Conservation (phyloP, 2,329 filamentous ascomycete genomes). For the Rosellinia necatrix region DNA sequence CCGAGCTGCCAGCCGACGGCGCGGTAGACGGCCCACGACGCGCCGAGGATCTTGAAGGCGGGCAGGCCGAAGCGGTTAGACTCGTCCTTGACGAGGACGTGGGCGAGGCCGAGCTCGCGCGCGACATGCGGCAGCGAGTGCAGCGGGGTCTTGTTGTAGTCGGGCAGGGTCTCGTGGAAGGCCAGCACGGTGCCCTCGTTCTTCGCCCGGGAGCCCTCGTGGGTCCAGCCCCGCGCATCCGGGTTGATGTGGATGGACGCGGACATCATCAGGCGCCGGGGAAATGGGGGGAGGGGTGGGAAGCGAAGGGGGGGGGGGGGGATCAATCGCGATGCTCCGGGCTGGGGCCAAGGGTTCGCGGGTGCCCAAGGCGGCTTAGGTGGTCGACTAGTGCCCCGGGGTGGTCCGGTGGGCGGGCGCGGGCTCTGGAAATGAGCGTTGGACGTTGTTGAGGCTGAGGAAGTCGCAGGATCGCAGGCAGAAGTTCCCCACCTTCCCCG, state of each 20-base stretch:
- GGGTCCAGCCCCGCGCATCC: conserved; percentile 30
- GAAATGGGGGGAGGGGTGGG: background rate
- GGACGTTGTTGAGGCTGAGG: conserved; percentile 15
- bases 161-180: conserved; percentile 36
- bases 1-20: conserved; percentile 53
- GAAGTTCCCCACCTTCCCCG: conserved; percentile 21
- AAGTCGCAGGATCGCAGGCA: background rate
- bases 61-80: conserved; percentile 69
- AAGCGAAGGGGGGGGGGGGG: background rate
- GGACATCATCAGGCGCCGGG: conserved; percentile 21
- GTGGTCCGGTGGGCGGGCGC: conserved; percentile 15
- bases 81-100: conserved; percentile 74
- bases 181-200: conserved; percentile 28
- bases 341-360: too few species aligned
- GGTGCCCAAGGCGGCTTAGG: conserved; percentile 15
- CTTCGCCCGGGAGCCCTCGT: conserved; percentile 22
- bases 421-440: background rate
- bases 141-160: conserved; percentile 34
- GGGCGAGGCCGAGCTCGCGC: conserved; percentile 57
- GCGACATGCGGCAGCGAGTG: conserved; percentile 45
- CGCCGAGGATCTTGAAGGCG: conserved; percentile 80
- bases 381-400: conserved; percentile 20
- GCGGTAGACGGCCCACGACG: conserved; percentile 72
- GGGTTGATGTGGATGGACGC: conserved; percentile 32
- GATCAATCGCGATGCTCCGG: too few species aligned